Evolutionary conservation across 2,329 filamentous ascomycete genomes (phyloP), one percentile per base, ranked within the genome.

Genomic region (Penicillium crustosum): DNA sequence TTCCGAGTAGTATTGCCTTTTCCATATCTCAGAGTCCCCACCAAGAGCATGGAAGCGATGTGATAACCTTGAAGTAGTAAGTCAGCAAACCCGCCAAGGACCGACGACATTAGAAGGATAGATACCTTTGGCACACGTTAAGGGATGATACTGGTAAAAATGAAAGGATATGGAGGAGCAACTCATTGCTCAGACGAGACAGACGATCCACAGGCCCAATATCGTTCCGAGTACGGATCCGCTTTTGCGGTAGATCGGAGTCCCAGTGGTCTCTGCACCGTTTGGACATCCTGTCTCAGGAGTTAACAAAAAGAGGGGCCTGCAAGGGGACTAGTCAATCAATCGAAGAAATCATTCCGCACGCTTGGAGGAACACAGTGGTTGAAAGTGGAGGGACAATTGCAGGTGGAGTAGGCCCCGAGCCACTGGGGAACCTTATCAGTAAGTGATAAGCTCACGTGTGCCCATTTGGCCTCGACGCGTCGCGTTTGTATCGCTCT

Each of bases 11-110:
- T 96, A 99, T 49, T 91, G 85, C 15, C 84, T 83, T 73, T 93
- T 94, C 94, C 94, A 99, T 56, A 97, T 79, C 71, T 97, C 91
- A 0, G 89, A 89, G 73, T 97, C 94, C 54, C 83, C 82, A 8
- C 90, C 83, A 19, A 97, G 82, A 39, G 81, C 81, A 65, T 86
- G 81, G 69, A 96, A 89, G 58, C 89, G 90, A 53, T 78, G 85
- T 2, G 91, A 97, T n/a, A 75, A 43, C 52, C 68, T 75, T 19
- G 35, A 13, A 15, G 36, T 25, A 31, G 35, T 21, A 54, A 48
- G 35, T 61, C 21, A 58, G 41, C 53, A 47, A 6, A 21, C 35
- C 49, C 43, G 4, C 36, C 19, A 27, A 29, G 33, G 6, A 31
- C 8, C 10, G 6, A 67, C 49, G n/a, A 41, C 15, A 48, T 53